Evolutionary conservation across 225 moss, liverwort and hornwort species (phyloP), one percentile per base, ranked within the genome.

Genomic region (Lunularia cruciata): DNA sequence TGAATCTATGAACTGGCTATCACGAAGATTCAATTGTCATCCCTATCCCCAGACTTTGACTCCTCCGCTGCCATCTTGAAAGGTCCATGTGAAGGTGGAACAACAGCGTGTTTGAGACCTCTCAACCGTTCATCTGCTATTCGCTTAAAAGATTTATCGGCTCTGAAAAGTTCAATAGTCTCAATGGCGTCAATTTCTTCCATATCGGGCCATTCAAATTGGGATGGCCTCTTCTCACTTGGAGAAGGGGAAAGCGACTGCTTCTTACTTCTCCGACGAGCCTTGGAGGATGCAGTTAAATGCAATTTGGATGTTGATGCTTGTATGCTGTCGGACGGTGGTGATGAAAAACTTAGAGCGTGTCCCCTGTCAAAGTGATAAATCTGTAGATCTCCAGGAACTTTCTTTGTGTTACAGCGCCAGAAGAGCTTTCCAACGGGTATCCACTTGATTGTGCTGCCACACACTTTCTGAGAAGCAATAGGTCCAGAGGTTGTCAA

Each of bases 391-490:
- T 67, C 67, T 49, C 67, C 67, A 10, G 67, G 51, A 23, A 36
- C 12, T 23, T 32, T 49, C 37, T 15, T 52, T 11, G 51, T 35
- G 52, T 12, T 23, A 33, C 53, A 67, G 3, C 51, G 67, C 67
- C 67, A 67, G 15, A 22, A 52, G 20, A 51, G 34, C 33, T n/a
- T 67, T 36, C 67, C n/a, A 67, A 52, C 22, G 1, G 36, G 35
- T 4, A 49, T 36, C 51, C 53, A 49, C 34, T 52, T 52, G 15
- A 6, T 67, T 36, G 22, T 36, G 11, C 25, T 67, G 34, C 67
- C 51, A 67, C 49, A 67, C 67, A 67, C 67, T 67, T 67, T 67
- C 67, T 52, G 67, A 53, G 35, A 20, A 67, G 53, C 51, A 67
- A 35, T 49, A 67, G 53, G 51, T 51, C 35, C 51, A 49, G 22